Evolutionary conservation across 306 rosid genomes (phyloP), one percentile per base, ranked within the genome.

Genomic region (Argentina anserina): DNA sequence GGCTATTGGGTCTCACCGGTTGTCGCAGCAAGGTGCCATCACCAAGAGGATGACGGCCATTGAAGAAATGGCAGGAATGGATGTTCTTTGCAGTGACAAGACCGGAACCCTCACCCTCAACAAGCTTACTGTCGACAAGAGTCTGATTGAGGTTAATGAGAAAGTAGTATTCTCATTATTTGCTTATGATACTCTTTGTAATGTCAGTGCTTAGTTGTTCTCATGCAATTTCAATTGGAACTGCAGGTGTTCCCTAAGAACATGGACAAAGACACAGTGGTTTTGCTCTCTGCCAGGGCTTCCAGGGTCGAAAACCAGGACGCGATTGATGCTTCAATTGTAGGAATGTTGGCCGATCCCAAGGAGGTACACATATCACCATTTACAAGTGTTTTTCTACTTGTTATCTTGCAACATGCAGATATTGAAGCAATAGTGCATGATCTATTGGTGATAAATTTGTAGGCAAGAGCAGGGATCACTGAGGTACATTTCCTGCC

Each of bases 41-140:
- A 92, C 98, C 28, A 92, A 92, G 83, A 92, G 98, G 79, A 92
- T 92, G 98, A 92, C 98, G 40, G 98, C 98, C 60, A 92, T 92
- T 79, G 98, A 92, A 42, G 98, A 92, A 84, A 92, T 92, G 98
- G 98, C 97, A 11, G 97, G 97, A 2, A 89, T 91, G 97, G 97
- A 91, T 82, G 95, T 91, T 56, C 90, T 92, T 11, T 92, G 98
- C 80, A 92, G 98, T 78, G 98, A 92, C 84, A 92, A 92, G 82
- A 92, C 98, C 8, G 98, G 98, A 77, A 92, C 98, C 65, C 98
- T 92, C 70, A 92, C 98, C 20, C 98, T 90, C 62, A 92, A 92
- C 88, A 92, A 92, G 82, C 96, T 92, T 49, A 79, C 87, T 2
- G 98, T 92, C 3, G 96, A 92, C 88, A 92, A 82, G 76, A 71